Percentiles rank a stretch among this genome's conserved stretches.
These are phyloP conservation scores for Fusarium sp. DNA, from an alignment of 2,329 filamentous ascomycete genomes.

Conservation along the genomic window DNA sequence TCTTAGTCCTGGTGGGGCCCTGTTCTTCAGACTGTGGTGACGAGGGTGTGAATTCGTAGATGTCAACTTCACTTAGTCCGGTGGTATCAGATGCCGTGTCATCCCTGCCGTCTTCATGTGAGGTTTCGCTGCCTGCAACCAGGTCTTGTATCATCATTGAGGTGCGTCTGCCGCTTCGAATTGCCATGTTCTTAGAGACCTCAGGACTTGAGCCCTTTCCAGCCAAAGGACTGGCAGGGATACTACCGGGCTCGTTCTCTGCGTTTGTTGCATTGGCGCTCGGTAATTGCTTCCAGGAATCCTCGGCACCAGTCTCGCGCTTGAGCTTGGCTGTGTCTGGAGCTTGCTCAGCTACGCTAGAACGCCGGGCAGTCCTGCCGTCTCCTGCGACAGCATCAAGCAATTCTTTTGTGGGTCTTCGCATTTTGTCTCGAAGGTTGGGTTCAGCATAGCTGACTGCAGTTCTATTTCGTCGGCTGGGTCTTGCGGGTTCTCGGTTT, in stretches of 20 bases:
- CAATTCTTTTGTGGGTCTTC: constrained; percentile 79
- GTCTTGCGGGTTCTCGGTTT: constrained; percentile 68
- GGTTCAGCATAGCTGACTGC: constrained; percentile 85
- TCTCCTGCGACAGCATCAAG: constrained; percentile 79
- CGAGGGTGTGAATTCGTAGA: constrained; percentile 66
- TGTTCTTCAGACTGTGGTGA: constrained; percentile 55
- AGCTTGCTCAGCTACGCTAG: constrained; percentile 51
- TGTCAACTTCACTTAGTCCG: constrained; percentile 53
- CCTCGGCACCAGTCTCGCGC: constrained; percentile 47
- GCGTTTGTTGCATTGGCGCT: constrained; percentile 6
- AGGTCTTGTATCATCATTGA: constrained; percentile 45
- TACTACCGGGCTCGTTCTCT: constrained; percentile 36
- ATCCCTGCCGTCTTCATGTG: constrained; percentile 27
- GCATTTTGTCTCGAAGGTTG: constrained; percentile 85
- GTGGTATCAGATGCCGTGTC: constrained; percentile 35
- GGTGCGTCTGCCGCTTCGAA: constrained; percentile 56
- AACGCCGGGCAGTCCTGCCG: constrained; percentile 61
- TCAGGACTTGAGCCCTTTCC: constrained; percentile 51
- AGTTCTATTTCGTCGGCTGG: constrained; percentile 73
- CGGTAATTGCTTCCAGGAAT: constrained; percentile 49
- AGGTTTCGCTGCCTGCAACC: constrained; percentile 19
- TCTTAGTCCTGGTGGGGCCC: constrained; percentile 38
- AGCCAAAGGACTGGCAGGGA: constrained; percentile 55
- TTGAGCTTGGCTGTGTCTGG: constrained; percentile 48
- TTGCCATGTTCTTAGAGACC: constrained; percentile 50